Conservation (phyloP, 768 basidiomycete genomes). For the Stropharia rugosoannulata region DNA sequence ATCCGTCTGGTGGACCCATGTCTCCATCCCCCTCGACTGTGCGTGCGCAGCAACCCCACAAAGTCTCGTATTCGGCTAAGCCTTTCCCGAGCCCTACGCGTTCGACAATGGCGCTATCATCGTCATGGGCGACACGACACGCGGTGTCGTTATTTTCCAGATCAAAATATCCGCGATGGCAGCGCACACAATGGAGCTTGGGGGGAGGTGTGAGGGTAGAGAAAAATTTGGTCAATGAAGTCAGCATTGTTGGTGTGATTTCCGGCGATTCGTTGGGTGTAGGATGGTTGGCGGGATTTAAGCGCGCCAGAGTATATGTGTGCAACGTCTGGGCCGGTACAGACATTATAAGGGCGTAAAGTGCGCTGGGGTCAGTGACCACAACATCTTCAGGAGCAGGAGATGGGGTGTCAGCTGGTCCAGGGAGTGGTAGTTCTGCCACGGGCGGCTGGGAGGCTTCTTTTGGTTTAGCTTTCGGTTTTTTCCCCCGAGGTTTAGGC, state of each 20-base stretch:
- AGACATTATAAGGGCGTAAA: constrained; percentile 52
- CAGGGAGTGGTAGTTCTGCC: constrained; percentile 20
- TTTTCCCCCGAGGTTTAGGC: constrained; percentile 5
- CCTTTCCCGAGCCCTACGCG: constrained; percentile 39
- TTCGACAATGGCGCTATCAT: constrained; percentile 77
- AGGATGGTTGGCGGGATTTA: constrained; percentile 29
- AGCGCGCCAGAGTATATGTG: constrained; percentile 54
- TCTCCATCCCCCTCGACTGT: constrained; percentile 76
- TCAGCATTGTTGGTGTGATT: constrained; percentile 33
- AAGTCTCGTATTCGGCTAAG: constrained; percentile 44
- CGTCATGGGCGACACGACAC: constrained; percentile 74
- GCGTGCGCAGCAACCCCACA: constrained; percentile 74
- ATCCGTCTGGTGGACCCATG: constrained; percentile 82
- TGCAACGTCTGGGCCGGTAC: constrained; percentile 71
- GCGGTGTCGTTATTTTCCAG: constrained; percentile 73
- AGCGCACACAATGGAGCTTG: constrained; percentile 70
- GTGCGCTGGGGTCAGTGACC: constrained; percentile 36
- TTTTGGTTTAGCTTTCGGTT: constrained; percentile 5
- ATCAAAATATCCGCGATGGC: constrained; percentile 69
- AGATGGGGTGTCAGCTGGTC: constrained; percentile 36
- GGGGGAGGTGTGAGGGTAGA: constrained; percentile 63
- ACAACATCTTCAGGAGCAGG: constrained; percentile 28
- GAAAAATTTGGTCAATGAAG: constrained; percentile 58
- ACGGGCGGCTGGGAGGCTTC: constrained; percentile 1
- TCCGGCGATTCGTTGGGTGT: constrained; percentile 32